Base-by-base conservation (phyloP, 306 rosid genomes). In the Sesbania bispinosa region DNA sequence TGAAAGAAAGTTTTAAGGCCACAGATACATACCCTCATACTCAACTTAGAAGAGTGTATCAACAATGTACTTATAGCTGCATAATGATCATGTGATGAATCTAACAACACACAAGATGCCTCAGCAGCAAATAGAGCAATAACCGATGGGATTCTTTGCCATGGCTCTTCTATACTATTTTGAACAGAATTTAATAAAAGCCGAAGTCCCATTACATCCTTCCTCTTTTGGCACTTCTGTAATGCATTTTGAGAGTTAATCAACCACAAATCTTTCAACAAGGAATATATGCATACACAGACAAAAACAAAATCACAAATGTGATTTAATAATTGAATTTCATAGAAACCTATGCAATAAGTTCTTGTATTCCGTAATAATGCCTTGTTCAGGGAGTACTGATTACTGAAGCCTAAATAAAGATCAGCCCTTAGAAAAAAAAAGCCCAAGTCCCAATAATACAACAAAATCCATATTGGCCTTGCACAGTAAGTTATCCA, bases 121-220 rank as follows among this genome's bases (percentile, higher is more conserved):
- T 93, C 98, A 4, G 97, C 96, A 68, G 90, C 94, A 80, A 93
- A 93, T 63, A 88, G 74, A 33, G 96, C 83, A 74, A 81, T 76
- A 73, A 88, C 79, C 1, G 94, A 93, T 41, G 98, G 96, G 60
- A 93, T 85, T 73, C 80, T 84, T 86, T 88, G 94, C 90, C 94
- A 86, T 39, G 89, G 79, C 62, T 88, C 90, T 82, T 87, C 85
- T 63, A 93, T 86, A 43, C 89, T 89, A 73, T 93, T 93, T 84
- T 90, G 90, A 62, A 93, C 67, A 65, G 79, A 85, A 60, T 87
- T 75, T 74, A 93, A 67, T 26, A 93, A 80, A 63, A 93, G 92
- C 79, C 80, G 84, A 61, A 87, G 92, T 62, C 84, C 86, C 78
- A 61, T 73, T 39, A 81, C 72, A 73, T 87, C 96, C 87, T 87